These are phyloP conservation scores for Mycena maculata DNA, from an alignment of 768 basidiomycete genomes.

Conservation along the genomic window DNA sequence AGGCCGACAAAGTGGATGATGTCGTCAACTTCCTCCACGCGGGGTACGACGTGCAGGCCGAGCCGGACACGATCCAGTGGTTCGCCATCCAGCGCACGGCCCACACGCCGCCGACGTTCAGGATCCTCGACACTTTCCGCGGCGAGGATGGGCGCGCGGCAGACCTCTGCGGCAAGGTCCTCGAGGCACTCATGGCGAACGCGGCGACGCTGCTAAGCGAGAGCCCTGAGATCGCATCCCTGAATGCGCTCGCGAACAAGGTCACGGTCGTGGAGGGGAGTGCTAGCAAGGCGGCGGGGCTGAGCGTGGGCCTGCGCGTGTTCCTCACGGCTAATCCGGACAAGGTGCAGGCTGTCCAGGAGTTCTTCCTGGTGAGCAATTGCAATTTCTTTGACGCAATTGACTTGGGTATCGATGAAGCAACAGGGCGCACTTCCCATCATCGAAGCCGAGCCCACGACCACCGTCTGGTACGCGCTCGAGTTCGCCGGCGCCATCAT, in stretches of 20 bases:
- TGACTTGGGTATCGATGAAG: neutral
- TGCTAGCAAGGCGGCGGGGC: conserved; percentile 37
- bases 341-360: conserved; percentile 47
- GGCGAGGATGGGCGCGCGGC: conserved; percentile 46
- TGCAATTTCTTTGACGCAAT: neutral
- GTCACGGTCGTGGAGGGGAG: conserved; percentile 31
- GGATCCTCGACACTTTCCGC: conserved; percentile 55
- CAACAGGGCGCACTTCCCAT: conserved; percentile 46
- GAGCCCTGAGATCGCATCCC: conserved; percentile 42
- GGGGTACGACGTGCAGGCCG: conserved; percentile 33
- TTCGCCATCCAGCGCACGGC: conserved; percentile 47
- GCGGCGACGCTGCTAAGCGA: conserved; percentile 43
- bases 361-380: conserved; percentile 50
- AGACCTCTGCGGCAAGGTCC: conserved; percentile 50
- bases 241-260: conserved; percentile 47
- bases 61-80: conserved; percentile 54
- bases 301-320: conserved; percentile 49
- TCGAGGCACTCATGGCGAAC: conserved; percentile 47
- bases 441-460: conserved; percentile 48
- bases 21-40: conserved; percentile 15
- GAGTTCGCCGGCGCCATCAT: conserved; percentile 51
- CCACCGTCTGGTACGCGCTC: conserved; percentile 53
- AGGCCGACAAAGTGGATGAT: conserved; percentile 15
- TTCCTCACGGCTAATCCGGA: conserved; percentile 51
- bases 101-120: conserved; percentile 41